Conservation (phyloP, 225 moss, liverwort and hornwort species). For the Takakia lepidozioides region DNA sequence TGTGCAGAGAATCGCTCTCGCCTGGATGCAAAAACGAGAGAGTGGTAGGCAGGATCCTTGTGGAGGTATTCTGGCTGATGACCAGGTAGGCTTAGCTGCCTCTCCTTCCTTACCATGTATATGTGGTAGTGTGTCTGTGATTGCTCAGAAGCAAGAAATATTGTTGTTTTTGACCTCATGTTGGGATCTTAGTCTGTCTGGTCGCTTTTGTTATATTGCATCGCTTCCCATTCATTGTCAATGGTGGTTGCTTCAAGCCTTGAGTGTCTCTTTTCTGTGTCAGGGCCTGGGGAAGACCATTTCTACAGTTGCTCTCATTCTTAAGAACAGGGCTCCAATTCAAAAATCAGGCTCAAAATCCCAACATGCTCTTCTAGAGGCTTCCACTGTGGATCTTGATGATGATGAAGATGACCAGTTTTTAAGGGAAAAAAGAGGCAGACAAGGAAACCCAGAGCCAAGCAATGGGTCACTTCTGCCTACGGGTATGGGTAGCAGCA, state of each 20-base stretch:
- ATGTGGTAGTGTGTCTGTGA: too few relatives aligned
- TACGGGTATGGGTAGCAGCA: conserved; percentile 10
- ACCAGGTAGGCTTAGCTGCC: conserved; percentile 50
- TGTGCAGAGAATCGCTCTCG: conserved; percentile 77
- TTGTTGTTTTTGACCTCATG: too few relatives aligned
- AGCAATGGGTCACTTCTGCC: conserved; percentile 12
- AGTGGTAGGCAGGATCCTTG: conserved; percentile 47
- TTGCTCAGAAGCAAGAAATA: too few relatives aligned
- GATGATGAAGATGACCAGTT: conserved; percentile 59
- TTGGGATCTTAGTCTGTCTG: too few relatives aligned
- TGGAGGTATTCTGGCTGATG: conserved; percentile 96
- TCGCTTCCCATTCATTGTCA: too few relatives aligned
- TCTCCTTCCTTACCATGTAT: not conserved
- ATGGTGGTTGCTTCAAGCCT: too few relatives aligned
- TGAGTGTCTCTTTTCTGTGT: not conserved
- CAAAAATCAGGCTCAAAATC: conserved; percentile 32
- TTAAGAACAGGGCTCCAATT: conserved; percentile 80
- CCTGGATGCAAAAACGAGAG: conserved; percentile 94
- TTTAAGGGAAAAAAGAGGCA: conserved; percentile 4
- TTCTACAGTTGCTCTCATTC: conserved; percentile 83
- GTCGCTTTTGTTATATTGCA: too few relatives aligned
- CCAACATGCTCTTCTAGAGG: conserved; percentile 15
- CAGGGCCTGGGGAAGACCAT: conserved; percentile 99
- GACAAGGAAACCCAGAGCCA: not conserved
- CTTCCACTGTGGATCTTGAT: conserved; percentile 69